phyloP scores from a whole-genome alignment of 2,329 filamentous ascomycete genomes.

The Fusarium stilboides region DNA sequence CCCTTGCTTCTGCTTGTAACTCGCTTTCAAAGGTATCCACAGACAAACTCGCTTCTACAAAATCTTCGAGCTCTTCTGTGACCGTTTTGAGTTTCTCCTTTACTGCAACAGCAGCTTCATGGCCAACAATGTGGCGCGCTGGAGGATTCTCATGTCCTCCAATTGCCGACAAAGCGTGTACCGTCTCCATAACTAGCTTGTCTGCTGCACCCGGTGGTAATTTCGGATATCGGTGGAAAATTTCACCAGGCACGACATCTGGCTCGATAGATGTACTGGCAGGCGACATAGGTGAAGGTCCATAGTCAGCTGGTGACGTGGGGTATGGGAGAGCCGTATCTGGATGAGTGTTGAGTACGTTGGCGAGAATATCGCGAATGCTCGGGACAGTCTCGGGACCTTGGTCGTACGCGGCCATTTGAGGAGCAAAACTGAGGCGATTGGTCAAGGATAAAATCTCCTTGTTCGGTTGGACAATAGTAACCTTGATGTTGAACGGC shows the following conservation, averaged over 20 bases:
- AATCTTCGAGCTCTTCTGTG: conserved; percentile 96
- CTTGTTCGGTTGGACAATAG: conserved; percentile 94
- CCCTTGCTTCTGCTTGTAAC: conserved; percentile 66
- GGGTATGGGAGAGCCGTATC: conserved; percentile 66
- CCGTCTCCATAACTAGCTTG: conserved; percentile 86
- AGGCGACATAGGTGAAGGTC: conserved; percentile 52
- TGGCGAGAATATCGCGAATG: conserved; percentile 85
- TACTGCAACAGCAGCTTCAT: conserved; percentile 88
- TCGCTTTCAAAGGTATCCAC: conserved; percentile 81
- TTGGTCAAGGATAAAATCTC: conserved; percentile 92
- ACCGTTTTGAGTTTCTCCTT: conserved; percentile 98
- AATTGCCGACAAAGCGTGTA: conserved; percentile 91
- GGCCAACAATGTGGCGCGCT: conserved; percentile 91
- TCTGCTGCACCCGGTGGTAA: conserved; percentile 79
- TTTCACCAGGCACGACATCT: conserved; percentile 57
- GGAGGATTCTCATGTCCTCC: conserved; percentile 97
- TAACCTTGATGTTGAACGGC: conserved; percentile 96
- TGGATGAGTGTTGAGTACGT: conserved; percentile 83
- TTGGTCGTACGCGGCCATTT: conserved; percentile 69
- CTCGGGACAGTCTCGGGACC: conserved; percentile 75
- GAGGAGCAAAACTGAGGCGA: conserved; percentile 86
- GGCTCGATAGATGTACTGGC: conserved; percentile 54
- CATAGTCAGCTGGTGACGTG: conserved; percentile 45
- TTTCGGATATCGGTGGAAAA: conserved; percentile 80
- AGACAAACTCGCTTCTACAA: conserved; percentile 88